Evolutionary conservation across 345 rosid genomes (phyloP).

Genomic region (Microcos paniculata): DNA sequence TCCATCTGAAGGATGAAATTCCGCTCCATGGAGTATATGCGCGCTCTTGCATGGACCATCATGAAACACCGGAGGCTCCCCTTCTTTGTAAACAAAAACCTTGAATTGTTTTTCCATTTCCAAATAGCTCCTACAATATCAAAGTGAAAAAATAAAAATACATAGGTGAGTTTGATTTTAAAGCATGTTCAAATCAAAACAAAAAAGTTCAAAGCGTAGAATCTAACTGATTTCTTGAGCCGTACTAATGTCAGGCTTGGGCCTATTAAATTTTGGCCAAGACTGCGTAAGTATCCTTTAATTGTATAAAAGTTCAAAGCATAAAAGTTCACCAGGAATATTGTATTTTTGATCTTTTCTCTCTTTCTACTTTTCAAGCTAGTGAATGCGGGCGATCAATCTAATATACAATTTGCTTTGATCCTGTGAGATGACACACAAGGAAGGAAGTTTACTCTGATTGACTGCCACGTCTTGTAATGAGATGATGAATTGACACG

Average conservation of each 20-base stretch:
- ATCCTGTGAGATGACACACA: constrained; percentile 19
- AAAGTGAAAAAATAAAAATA: not conserved
- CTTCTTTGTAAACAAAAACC: constrained; percentile 76
- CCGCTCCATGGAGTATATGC: constrained; percentile 89
- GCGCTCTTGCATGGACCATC: constrained; percentile 94
- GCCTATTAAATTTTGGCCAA: not conserved
- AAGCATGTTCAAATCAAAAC: not conserved
- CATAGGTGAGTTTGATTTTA: not conserved
- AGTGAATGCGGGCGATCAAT: not conserved
- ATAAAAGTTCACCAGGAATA: not conserved
- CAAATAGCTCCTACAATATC: constrained; percentile 67
- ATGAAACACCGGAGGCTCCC: constrained; percentile 84
- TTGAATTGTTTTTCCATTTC: constrained; percentile 87
- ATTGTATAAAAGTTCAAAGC: too few species aligned
- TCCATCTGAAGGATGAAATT: constrained; percentile 62
- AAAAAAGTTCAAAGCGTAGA: not conserved
- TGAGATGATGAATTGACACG: not conserved
- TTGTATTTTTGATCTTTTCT: not conserved
- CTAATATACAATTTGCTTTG: not conserved
- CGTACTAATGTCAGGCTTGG: not conserved
- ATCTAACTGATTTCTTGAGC: too few species aligned
- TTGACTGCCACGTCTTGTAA: constrained; percentile 23
- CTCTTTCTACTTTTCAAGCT: not conserved
- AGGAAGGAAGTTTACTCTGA: not conserved
- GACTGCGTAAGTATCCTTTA: not conserved